These are phyloP conservation scores for Penicillium riverlandense DNA, from an alignment of 495 filamentous ascomycete species.

Conservation along the genomic window DNA sequence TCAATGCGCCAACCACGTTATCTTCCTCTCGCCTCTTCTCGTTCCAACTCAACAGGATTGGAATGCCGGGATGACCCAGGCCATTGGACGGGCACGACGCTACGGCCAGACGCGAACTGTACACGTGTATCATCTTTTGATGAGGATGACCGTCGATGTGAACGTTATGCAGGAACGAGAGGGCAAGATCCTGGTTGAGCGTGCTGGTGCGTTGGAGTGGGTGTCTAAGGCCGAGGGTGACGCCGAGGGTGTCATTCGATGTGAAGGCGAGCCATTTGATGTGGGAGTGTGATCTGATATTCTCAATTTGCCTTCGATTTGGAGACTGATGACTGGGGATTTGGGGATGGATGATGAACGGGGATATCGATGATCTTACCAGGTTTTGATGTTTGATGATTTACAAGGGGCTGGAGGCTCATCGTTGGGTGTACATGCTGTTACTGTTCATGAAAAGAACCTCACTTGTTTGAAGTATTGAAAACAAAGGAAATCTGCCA, in stretches of 20 bases:
- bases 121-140: constrained; percentile 61
- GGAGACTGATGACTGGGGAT: not conserved
- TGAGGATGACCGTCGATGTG: constrained; percentile 60
- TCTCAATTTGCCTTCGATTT: not conserved
- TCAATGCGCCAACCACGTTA: constrained; percentile 66
- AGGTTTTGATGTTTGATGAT: too few relatives aligned
- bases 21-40: constrained; percentile 62
- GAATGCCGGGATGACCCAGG: constrained; percentile 57
- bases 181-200: constrained; percentile 20
- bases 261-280: not conserved
- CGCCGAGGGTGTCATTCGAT: constrained; percentile 3
- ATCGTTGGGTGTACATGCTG: too few relatives aligned
- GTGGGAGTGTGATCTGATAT: constrained; percentile 3
- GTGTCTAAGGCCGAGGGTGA: constrained; percentile 3
- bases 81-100: constrained; percentile 60
- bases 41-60: constrained; percentile 50
- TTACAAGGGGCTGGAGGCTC: too few relatives aligned
- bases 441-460: too few relatives aligned
- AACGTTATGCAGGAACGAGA: constrained; percentile 49
- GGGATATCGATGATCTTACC: too few relatives aligned
- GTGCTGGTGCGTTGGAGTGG: constrained; percentile 9
- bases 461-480: too few relatives aligned
- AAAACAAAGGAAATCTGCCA: constrained; percentile 7
- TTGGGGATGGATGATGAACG: too few relatives aligned
- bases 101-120: constrained; percentile 63